A percentile compares a stretch with the other conserved stretches of the same genome.
Evolutionary conservation across 2,329 filamentous ascomycete species (phyloP).

Genomic region (Podosphaera aphanis): DNA sequence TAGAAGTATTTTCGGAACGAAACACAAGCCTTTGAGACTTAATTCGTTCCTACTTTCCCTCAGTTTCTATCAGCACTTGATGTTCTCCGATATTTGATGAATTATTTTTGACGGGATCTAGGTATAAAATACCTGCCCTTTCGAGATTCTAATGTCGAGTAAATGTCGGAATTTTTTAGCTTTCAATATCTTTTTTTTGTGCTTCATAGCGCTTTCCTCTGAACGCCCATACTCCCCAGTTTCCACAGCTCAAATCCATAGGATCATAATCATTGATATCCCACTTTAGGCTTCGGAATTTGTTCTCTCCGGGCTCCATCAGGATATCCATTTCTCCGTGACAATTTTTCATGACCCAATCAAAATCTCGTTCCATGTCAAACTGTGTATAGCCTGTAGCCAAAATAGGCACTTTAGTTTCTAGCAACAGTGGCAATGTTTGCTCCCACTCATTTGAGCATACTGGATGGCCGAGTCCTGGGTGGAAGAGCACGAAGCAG

Average conservation of each 20-base stretch:
- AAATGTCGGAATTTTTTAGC: too few species aligned
- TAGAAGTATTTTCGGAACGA: too few species aligned
- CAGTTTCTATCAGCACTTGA: too few species aligned
- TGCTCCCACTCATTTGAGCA: constrained; percentile 85
- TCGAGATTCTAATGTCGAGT: too few species aligned
- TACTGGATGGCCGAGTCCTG: constrained; percentile 81
- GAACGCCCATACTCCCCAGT: constrained; percentile 95
- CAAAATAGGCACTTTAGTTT: constrained; percentile 87
- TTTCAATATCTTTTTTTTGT: not conserved
- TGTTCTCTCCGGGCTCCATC: constrained; percentile 79
- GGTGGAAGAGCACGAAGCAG: constrained; percentile 91
- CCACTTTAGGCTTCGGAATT: constrained; percentile 84
- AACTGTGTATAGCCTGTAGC: constrained; percentile 89
- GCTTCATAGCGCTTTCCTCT: constrained; percentile 67
- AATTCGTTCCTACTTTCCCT: too few species aligned
- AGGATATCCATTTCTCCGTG: constrained; percentile 80
- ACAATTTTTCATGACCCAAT: constrained; percentile 70
- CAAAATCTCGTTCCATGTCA: constrained; percentile 81
- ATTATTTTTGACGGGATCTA: too few species aligned
- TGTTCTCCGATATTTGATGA: too few species aligned
- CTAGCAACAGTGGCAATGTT: constrained; percentile 68
- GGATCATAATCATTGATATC: constrained; percentile 91
- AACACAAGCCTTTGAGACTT: too few species aligned
- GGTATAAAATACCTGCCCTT: too few species aligned
- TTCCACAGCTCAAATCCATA: constrained; percentile 80